Base-by-base conservation (phyloP, 371 early-diverging fungal species). In the Apophysomyces ossiformis region DNA sequence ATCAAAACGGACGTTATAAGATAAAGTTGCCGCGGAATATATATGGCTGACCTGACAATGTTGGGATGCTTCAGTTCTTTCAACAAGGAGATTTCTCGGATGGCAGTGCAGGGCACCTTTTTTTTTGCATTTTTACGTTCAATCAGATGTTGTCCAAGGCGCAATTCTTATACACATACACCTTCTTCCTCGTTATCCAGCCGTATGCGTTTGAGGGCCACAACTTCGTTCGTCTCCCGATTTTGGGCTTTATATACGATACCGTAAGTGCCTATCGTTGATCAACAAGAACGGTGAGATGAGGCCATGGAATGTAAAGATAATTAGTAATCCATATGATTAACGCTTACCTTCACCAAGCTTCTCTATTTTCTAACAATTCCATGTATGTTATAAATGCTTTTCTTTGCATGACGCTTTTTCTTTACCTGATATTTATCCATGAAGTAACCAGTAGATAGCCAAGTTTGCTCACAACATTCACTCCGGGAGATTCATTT, bases 41-140 rank as follows among this genome's bases (percentile, higher is more conserved):
- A 21, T 21, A 4, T 47, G 11, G 8, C 39, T 63, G 76, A 89
- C 90, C 86, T 83, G 43, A 99, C 92, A 71, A 99, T 95, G 78
- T 99, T 99, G 57, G 88, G 88, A 79, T 99, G 99, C 60, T 92
- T 89, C 16, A 99, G 82, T 67, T 92, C 93, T 76, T 96, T 97
- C 61, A 99, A 82, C 35, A 99, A 84, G 41, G 98, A 93, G 69
- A 99, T 99, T 81, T 99, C 99, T 66, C 99, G 87, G 69, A 99
- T 92, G 7, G 99, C 96, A 54, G 96, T 95, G 75, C 97, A 91
- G n/a, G 98, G 97, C 15, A 98, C 88, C 95, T 88, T 37, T 37
- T 37, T 57, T 88, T 37, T 37, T 37, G 37, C 32, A 36, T 36
- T 35, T 39, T 57, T 13, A 45, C 37, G 15, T 43, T 50, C 21